phyloP scores from a whole-genome alignment of 805 yeast species.

The Wickerhamiella dianesei region DNA sequence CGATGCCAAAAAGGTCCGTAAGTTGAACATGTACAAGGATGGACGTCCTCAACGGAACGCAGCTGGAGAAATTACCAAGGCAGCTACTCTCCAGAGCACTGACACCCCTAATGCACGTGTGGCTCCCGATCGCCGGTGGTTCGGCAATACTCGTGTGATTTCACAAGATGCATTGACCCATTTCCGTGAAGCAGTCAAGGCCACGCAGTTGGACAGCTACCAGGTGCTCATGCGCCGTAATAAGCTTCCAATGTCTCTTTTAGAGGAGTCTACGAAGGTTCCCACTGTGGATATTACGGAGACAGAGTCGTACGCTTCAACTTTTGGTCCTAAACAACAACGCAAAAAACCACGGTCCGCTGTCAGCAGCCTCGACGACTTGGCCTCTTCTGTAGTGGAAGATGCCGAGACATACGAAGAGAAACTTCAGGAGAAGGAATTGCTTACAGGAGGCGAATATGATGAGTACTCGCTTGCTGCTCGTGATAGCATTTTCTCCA shows the following conservation, averaged over 20 bases:
- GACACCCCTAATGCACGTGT: conserved; percentile 85
- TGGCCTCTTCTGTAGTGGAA: conserved; percentile 49
- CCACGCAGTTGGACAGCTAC: conserved; percentile 64
- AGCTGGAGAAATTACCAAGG: conserved; percentile 71
- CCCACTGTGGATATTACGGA: conserved; percentile 74
- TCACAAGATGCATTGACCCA: conserved; percentile 93
- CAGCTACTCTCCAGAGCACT: conserved; percentile 78
- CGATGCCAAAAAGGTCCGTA: conserved; percentile 85
- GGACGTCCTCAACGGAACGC: conserved; percentile 82
- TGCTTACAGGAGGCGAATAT: conserved; percentile 23
- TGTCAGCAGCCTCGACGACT: conserved; percentile 64
- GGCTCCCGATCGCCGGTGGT: conserved; percentile 95
- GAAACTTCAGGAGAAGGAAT: conserved; percentile 34
- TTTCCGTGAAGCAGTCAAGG: conserved; percentile 88
- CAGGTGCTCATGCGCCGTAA: conserved; percentile 80
- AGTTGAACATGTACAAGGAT: conserved; percentile 80
- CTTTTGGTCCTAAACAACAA: conserved; percentile 93
- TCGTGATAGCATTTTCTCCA: conserved; percentile 86
- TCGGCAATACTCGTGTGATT: conserved; percentile 92
- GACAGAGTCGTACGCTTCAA: conserved; percentile 64
- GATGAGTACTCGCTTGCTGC: conserved; percentile 86
- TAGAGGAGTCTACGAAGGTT: conserved; percentile 67
- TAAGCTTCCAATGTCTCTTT: conserved; percentile 86
- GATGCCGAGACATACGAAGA: conserved; percentile 56
- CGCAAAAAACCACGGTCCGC: conserved; percentile 80